Base-by-base conservation (phyloP, 1,284 basidiomycete species). In the Rhodotorula mucilaginosa region DNA sequence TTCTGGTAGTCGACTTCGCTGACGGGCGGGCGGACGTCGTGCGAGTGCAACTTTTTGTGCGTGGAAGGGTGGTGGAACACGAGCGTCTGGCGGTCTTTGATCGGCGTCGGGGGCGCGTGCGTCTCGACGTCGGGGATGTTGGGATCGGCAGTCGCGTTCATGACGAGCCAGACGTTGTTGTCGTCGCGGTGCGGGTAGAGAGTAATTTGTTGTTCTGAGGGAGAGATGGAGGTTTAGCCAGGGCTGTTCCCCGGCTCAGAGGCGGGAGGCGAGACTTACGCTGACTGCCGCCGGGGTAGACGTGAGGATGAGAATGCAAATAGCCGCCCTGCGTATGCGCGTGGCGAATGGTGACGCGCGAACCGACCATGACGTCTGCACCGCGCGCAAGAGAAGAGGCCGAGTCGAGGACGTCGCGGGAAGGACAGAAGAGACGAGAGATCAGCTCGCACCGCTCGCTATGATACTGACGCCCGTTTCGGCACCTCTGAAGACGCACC, bases 1-100 rank as follows among this genome's bases (percentile, higher is more conserved):
- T 98, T 96, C 84, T 99, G 97, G 85, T 97, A 99, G 78, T 99
- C 97, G 66, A 97, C 93, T 70, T 99, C 96, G 61, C 92, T 94
- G n/a, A 99, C 88, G 21, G 95, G 94, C 5, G 97, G 92, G 52
- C 96, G 89, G 76, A 90, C 83, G 77, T 97, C 94, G 82, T 99
- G 97, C 61, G 92, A 94, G 83, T 99, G 97, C 7, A 99, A 86
- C 65, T 89, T 87, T 81, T 93, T 96, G 76, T 90, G 86, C 0
- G 95, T 96, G 34, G 84, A 68, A 59, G 88, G 83, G 82, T 99
- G 97, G 60, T 89, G 85, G 48, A 99, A 84, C 76, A 92, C 92
- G 83, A 99, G 86, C 77, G 89, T 88, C 75, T 86, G 86, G 18
- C 88, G 88, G 68, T 76, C 70, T 26, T 62, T 54, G 51, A 75